Evolutionary conservation across 2,329 filamentous ascomycete genomes (phyloP).

Genomic region (Xylariaceae sp.): DNA sequence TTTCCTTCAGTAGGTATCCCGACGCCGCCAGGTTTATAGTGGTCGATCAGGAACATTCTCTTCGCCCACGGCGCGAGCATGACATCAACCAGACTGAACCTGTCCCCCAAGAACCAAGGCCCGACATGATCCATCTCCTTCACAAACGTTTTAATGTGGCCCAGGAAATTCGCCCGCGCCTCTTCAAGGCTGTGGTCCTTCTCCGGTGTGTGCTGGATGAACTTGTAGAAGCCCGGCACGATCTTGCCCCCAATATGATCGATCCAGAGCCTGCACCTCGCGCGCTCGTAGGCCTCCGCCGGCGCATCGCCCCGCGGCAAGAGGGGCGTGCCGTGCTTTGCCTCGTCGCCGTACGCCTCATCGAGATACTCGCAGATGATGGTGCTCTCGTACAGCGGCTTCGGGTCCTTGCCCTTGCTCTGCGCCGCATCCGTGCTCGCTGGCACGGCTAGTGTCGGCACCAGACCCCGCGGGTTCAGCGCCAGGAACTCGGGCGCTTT

Average conservation of each 20-base stretch:
- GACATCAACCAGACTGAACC: conserved; percentile 72
- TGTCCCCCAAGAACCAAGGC: conserved; percentile 71
- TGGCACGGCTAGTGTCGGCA: conserved; percentile 69
- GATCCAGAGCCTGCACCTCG: conserved; percentile 73
- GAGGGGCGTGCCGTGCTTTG: conserved; percentile 52
- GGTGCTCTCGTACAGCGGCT: conserved; percentile 73
- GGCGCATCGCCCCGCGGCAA: conserved; percentile 50
- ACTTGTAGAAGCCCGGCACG: conserved; percentile 71
- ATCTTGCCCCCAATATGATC: conserved; percentile 73
- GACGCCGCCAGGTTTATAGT: conserved; percentile 68
- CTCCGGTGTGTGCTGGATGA: conserved; percentile 60
- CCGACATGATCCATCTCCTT: conserved; percentile 62
- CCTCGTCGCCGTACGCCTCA: conserved; percentile 63
- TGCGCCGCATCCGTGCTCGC: conserved; percentile 24
- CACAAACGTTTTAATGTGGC: conserved; percentile 64
- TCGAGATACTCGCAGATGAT: conserved; percentile 79
- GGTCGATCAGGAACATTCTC: conserved; percentile 74
- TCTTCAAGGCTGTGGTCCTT: conserved; percentile 57
- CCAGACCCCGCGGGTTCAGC: conserved; percentile 76
- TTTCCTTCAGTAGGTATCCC: conserved; percentile 47
- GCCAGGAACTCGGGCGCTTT: conserved; percentile 71
- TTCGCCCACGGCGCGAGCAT: conserved; percentile 75
- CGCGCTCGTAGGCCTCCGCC: conserved; percentile 65
- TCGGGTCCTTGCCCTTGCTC: conserved; percentile 44
- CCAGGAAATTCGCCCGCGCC: conserved; percentile 63